phyloP scores from a whole-genome alignment of 1,284 basidiomycete genomes.

The Boletus calvinii region DNA sequence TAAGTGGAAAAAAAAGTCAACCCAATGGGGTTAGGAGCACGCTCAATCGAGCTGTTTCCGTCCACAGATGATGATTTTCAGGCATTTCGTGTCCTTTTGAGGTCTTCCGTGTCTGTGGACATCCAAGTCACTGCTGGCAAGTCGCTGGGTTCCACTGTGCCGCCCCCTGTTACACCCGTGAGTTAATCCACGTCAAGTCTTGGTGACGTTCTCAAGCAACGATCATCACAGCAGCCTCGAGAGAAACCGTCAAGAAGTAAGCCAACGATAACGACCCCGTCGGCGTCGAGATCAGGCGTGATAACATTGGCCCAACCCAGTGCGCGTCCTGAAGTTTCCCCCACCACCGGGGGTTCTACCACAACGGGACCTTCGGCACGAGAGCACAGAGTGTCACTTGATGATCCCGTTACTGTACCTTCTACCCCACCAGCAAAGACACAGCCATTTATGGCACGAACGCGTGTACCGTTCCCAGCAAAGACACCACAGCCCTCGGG shows the following conservation, averaged over 20 bases:
- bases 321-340: neutral
- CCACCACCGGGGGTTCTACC: neutral
- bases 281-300: too few relatives aligned
- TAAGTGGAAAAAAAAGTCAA: conserved; percentile 30
- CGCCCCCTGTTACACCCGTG: conserved; percentile 5
- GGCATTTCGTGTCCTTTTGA: conserved; percentile 51
- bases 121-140: conserved; percentile 36
- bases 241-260: neutral
- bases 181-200: conserved; percentile 1
- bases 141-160: conserved; percentile 1
- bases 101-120: conserved; percentile 34
- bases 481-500: neutral
- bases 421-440: too few relatives aligned
- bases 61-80: conserved; percentile 71
- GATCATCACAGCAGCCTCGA: neutral
- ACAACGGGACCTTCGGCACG: neutral
- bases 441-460: too few relatives aligned
- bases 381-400: too few relatives aligned
- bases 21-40: neutral
- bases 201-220: neutral
- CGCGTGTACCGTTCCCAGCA: neutral
- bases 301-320: neutral
- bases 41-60: conserved; percentile 6
- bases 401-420: too few relatives aligned
- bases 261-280: too few relatives aligned